Evolutionary conservation across 352 stramenopile genomes (phyloP).

Genomic region (Phytophthora cryptogea): DNA sequence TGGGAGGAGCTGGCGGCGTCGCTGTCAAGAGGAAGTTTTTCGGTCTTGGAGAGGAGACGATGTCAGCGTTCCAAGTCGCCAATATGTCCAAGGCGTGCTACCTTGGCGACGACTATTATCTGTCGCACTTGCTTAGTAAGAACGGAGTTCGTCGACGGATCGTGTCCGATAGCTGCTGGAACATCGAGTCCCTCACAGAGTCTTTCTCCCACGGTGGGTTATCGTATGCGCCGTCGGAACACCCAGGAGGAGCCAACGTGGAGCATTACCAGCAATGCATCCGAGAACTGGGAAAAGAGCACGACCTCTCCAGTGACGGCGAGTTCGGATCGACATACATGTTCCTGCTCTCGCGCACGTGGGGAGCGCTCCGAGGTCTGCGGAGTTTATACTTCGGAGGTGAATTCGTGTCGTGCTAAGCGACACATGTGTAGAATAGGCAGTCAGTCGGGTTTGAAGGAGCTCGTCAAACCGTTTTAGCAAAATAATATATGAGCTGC

Average conservation of each 20-base stretch:
- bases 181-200: conserved; percentile 29
- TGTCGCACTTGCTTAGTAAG: conserved; percentile 51
- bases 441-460: not conserved
- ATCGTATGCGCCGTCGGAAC: conserved; percentile 35
- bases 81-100: conserved; percentile 58
- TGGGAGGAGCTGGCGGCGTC: conserved; percentile 56
- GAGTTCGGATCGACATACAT: conserved; percentile 50
- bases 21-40: conserved; percentile 59
- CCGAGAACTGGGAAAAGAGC: conserved; percentile 43
- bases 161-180: conserved; percentile 61
- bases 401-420: conserved; percentile 45
- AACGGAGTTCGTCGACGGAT: conserved; percentile 45
- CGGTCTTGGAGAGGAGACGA: conserved; percentile 30
- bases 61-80: conserved; percentile 43
- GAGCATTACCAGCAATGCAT: conserved; percentile 70
- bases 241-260: conserved; percentile 57
- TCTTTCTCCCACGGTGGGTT: conserved; percentile 41
- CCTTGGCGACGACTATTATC: conserved; percentile 57
- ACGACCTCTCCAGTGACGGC: conserved; percentile 50
- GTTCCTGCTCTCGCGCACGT: conserved; percentile 45
- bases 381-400: conserved; percentile 26
- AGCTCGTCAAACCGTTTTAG: not conserved
- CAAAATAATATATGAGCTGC: not conserved
- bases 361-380: conserved; percentile 36
- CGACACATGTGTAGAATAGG: conserved; percentile 10